Evolutionary conservation across 768 basidiomycete genomes (phyloP).

Genomic region (Atractiella rhizophila): DNA sequence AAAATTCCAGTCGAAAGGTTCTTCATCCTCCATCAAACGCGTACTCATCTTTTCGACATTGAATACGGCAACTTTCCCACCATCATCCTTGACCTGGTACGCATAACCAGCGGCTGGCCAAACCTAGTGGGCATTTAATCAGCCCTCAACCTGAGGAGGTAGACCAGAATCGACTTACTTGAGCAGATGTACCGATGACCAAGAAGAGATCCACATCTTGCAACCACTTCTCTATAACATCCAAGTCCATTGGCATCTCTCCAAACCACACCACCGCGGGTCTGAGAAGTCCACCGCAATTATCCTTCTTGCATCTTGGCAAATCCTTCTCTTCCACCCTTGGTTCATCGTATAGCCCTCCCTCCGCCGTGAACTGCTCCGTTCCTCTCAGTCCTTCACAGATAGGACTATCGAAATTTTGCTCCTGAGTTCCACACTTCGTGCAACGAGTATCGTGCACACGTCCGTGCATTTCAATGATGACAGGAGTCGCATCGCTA

Average conservation of each 20-base stretch:
- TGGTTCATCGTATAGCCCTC: no score
- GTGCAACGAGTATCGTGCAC: slow-evolving; percentile 13
- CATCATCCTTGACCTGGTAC: slow-evolving; percentile 14
- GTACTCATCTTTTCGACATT: no score
- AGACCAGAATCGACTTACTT: slow-evolving; percentile 20
- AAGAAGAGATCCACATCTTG: slow-evolving; percentile 30
- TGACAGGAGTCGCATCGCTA: no score
- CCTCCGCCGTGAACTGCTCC: no score
- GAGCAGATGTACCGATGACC: slow-evolving; percentile 34
- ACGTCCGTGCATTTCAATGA: slow-evolving; percentile 37
- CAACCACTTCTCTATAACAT: slow-evolving; percentile 26
- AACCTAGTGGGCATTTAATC: slow-evolving; percentile 6
- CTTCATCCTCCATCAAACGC: no score
- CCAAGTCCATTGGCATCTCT: slow-evolving; percentile 25
- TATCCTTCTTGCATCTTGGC: slow-evolving; percentile 4
- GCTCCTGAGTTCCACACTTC: background rate
- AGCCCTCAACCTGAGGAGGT: background rate
- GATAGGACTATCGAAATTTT: background rate
- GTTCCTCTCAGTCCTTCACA: background rate
- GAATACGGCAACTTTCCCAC: slow-evolving; percentile 26
- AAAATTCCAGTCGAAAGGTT: no score
- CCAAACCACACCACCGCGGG: slow-evolving; percentile 40
- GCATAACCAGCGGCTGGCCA: slow-evolving; percentile 17
- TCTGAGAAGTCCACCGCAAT: slow-evolving; percentile 26
- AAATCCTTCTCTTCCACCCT: background rate